A percentile compares a stretch with the other conserved stretches of the same genome.
phyloP scores from a whole-genome alignment of 805 yeast genomes.

The Yarrowia sp. region DNA sequence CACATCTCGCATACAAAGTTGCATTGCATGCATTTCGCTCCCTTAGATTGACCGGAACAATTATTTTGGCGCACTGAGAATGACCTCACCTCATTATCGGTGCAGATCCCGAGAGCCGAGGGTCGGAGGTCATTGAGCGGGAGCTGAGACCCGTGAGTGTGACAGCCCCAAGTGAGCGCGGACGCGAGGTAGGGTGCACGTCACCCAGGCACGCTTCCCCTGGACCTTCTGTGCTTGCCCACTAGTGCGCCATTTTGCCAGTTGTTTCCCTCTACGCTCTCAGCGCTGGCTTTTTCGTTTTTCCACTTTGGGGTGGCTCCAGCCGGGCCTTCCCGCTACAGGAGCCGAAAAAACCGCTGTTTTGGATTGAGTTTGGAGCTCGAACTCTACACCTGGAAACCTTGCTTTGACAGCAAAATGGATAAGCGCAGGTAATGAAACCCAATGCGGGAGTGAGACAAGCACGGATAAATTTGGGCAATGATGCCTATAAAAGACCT shows the following conservation, averaged over 20 bases:
- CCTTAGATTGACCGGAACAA: constrained; percentile 37
- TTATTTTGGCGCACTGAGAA: constrained; percentile 37
- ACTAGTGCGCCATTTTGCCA: constrained; percentile 19
- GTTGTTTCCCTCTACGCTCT: background rate
- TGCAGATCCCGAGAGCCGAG: constrained; percentile 39
- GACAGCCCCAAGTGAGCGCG: background rate
- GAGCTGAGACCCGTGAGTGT: background rate
- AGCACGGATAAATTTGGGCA: constrained; percentile 38
- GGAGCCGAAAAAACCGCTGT: constrained; percentile 36
- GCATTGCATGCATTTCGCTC: constrained; percentile 37
- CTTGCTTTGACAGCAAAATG: constrained; percentile 37
- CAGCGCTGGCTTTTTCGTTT: constrained; percentile 1
- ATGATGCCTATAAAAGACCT: constrained; percentile 32
- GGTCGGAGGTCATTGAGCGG: constrained; percentile 16
- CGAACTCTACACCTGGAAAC: constrained; percentile 32
- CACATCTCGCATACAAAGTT: constrained; percentile 30
- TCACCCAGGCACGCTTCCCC: background rate
- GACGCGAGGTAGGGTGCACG: background rate
- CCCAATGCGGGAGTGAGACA: constrained; percentile 38
- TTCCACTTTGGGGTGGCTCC: constrained; percentile 35
- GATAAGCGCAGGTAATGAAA: constrained; percentile 39
- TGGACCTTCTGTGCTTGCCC: background rate
- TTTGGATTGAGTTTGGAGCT: constrained; percentile 26
- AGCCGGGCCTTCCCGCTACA: constrained; percentile 31
- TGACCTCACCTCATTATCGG: constrained; percentile 39